phyloP scores from a whole-genome alignment of 228 moss, liverwort and hornwort genomes.

The Sphagnum fallax region DNA sequence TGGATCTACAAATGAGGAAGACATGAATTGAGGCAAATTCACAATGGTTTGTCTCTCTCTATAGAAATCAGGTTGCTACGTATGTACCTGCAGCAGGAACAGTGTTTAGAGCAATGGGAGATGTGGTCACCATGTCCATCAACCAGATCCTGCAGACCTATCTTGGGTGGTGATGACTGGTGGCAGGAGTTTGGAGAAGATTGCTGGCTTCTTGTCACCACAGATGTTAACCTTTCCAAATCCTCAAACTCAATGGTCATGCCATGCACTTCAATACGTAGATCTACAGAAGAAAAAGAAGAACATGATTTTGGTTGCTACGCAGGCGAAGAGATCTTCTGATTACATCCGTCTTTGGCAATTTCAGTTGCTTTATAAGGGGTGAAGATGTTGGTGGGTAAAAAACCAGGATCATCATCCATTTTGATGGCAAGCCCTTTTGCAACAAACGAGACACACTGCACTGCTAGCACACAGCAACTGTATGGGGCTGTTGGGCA shows the following conservation, averaged over 20 bases:
- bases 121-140: too few relatives aligned
- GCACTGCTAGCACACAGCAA: constrained; percentile 44
- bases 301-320: background rate
- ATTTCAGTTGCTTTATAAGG: constrained; percentile 5
- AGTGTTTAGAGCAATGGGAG: too few relatives aligned
- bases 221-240: background rate
- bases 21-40: too few relatives aligned
- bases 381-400: background rate
- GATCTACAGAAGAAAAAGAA: background rate
- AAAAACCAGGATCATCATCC: constrained; percentile 1
- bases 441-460: constrained; percentile 38
- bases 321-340: background rate
- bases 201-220: too few relatives aligned
- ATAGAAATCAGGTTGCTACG: too few relatives aligned
- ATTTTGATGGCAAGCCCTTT: constrained; percentile 33
- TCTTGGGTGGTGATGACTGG: too few relatives aligned
- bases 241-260: constrained; percentile 1
- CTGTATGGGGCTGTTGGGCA: constrained; percentile 31
- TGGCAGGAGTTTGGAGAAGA: too few relatives aligned
- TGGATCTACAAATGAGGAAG: too few relatives aligned
- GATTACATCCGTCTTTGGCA: background rate
- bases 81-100: too few relatives aligned
- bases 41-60: too few relatives aligned
- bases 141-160: too few relatives aligned
- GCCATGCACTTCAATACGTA: constrained; percentile 1